Evolutionary conservation across 805 yeast genomes (phyloP).

Genomic region (Yamadazyma nakazawae): DNA sequence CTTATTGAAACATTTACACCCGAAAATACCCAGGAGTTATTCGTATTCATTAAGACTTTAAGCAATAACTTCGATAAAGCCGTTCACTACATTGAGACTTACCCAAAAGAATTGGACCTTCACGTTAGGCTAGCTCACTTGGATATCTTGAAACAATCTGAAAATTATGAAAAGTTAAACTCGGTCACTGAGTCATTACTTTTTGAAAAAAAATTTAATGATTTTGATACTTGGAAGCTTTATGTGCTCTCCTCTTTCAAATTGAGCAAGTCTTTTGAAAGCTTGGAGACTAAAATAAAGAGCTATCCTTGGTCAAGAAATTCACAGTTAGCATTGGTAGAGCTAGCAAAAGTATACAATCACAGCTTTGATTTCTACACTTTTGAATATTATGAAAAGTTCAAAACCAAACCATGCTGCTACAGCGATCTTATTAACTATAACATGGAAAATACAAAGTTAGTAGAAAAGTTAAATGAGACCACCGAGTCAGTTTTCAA

Average conservation of each 20-base stretch:
- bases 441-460: slow-evolving; percentile 13
- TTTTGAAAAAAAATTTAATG: slow-evolving; percentile 55
- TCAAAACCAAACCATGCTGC: slow-evolving; percentile 62
- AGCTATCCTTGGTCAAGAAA: slow-evolving; percentile 22
- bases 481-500: not conserved
- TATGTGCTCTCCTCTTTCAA: slow-evolving; percentile 45
- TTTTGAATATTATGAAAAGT: slow-evolving; percentile 40
- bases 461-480: slow-evolving; percentile 16
- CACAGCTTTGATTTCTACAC: slow-evolving; percentile 25
- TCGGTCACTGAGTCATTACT: slow-evolving; percentile 41
- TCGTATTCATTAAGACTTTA: slow-evolving; percentile 44
- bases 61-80: not conserved
- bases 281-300: slow-evolving; percentile 17
- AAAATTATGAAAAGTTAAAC: slow-evolving; percentile 44
- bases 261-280: slow-evolving; percentile 29
- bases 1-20: slow-evolving; percentile 54
- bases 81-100: slow-evolving; percentile 12
- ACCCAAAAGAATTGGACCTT: slow-evolving; percentile 43
- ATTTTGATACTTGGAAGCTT: slow-evolving; percentile 71
- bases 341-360: slow-evolving; percentile 20
- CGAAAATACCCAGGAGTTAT: slow-evolving; percentile 61
- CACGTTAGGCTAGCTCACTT: slow-evolving; percentile 58
- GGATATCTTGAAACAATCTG: slow-evolving; percentile 40
- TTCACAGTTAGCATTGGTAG: slow-evolving; percentile 25
- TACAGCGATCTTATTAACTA: slow-evolving; percentile 53